Percentiles rank a stretch among this genome's conserved stretches.
These are phyloP conservation scores for Sanghuangporus weigelae DNA, from an alignment of 1,284 basidiomycete species.

Conservation along the genomic window DNA sequence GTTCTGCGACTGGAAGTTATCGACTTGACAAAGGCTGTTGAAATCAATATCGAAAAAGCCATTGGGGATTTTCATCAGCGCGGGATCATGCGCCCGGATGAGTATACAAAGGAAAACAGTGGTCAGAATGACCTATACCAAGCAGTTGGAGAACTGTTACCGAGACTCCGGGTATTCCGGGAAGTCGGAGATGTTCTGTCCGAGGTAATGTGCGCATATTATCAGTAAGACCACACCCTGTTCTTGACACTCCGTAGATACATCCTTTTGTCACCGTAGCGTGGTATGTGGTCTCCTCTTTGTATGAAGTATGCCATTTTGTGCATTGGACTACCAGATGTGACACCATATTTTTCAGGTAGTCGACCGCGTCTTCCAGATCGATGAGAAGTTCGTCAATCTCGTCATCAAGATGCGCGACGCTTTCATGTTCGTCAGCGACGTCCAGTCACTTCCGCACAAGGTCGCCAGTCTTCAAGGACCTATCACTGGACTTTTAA, in stretches of 20 bases:
- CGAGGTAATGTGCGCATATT: background rate
- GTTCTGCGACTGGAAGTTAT: background rate
- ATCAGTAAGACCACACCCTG: background rate
- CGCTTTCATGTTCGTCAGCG: constrained; percentile 5
- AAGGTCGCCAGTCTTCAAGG: constrained; percentile 2
- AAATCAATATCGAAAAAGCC: background rate
- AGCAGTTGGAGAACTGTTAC: background rate
- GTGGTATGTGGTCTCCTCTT: background rate
- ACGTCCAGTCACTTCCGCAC: background rate
- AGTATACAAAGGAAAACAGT: background rate
- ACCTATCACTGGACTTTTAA: background rate
- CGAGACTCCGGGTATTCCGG: background rate
- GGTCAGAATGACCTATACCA: background rate
- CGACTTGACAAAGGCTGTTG: background rate
- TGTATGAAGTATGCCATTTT: background rate
- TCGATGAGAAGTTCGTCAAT: background rate
- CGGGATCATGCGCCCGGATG: background rate
- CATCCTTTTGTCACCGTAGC: background rate
- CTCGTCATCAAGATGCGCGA: constrained; percentile 8
- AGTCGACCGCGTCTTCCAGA: background rate
- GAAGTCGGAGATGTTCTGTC: background rate
- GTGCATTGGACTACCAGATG: background rate
- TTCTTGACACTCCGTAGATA: background rate
- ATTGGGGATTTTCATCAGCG: background rate
- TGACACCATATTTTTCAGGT: background rate